Percentiles rank a stretch among this genome's conserved stretches.
These are phyloP conservation scores for Taxawa tesnikishii DNA, from an alignment of 2,329 filamentous ascomycete species.

Conservation along the genomic window DNA sequence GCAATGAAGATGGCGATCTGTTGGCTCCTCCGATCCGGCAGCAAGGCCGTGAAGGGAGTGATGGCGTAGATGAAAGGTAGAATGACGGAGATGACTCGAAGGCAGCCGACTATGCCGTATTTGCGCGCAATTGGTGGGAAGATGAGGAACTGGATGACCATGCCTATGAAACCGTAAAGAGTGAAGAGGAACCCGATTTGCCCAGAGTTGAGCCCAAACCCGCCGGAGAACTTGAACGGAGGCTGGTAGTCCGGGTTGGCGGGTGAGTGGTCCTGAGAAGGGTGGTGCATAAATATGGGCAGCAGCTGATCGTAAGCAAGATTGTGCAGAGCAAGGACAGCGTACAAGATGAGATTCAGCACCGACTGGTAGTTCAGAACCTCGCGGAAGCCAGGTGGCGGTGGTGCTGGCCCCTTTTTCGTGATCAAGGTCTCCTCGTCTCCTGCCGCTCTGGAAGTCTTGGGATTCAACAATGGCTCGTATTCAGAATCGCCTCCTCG, in stretches of 20 bases:
- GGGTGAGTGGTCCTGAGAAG: constrained; percentile 36
- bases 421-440: constrained; percentile 6
- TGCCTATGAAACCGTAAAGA: constrained; percentile 65
- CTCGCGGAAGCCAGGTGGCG: constrained; percentile 39
- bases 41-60: constrained; percentile 68
- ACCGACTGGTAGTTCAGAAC: constrained; percentile 64
- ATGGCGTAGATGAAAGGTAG: constrained; percentile 68
- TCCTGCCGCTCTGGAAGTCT: background rate
- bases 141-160: constrained; percentile 72
- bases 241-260: constrained; percentile 46
- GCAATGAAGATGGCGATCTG: constrained; percentile 50
- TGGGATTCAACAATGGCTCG: constrained; percentile 8
- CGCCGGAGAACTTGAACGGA: constrained; percentile 72
- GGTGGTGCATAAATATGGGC: constrained; percentile 78
- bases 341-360: constrained; percentile 66
- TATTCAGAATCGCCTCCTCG: background rate
- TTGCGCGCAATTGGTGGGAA: constrained; percentile 65
- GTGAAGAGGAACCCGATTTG: constrained; percentile 80
- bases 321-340: constrained; percentile 67
- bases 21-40: constrained; percentile 37
- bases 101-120: constrained; percentile 64
- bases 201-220: constrained; percentile 61
- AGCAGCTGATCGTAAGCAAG: constrained; percentile 80
- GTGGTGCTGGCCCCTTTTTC: constrained; percentile 11
- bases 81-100: constrained; percentile 51